Conservation (phyloP, 192 early-diverging fungal species). For the Rhizophagus prolifer region DNA sequence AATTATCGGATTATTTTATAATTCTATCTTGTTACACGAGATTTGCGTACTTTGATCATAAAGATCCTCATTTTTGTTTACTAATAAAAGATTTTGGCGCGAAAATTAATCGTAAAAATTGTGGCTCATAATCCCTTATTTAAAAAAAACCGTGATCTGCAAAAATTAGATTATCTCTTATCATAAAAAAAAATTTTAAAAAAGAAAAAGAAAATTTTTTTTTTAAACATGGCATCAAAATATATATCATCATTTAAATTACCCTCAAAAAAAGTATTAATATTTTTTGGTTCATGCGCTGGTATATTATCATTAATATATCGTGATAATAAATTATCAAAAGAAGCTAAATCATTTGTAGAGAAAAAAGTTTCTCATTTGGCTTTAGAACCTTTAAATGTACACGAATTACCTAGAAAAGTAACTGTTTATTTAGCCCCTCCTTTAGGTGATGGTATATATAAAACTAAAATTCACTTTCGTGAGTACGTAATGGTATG, state of each 20-base stretch:
- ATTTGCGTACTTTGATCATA: not conserved
- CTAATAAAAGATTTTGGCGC: no score
- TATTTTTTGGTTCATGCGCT: conserved; percentile 37
- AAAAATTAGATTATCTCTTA: not conserved
- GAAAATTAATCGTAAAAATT: no score
- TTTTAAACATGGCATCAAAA: not conserved
- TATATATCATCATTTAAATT: conserved; percentile 27
- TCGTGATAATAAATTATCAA: conserved; percentile 42
- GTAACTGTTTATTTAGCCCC: conserved; percentile 44
- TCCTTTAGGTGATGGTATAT: conserved; percentile 43
- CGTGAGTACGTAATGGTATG: conserved; percentile 44
- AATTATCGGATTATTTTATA: conserved; percentile 21
- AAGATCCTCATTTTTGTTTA: not conserved
- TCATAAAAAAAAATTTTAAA: not conserved
- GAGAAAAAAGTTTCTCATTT: conserved; percentile 40
- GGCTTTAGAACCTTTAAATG: conserved; percentile 36
- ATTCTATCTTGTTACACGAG: not conserved
- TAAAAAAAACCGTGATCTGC: not conserved
- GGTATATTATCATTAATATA: conserved; percentile 35
- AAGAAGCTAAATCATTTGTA: conserved; percentile 35
- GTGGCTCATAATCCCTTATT: no score
- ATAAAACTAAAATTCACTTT: conserved; percentile 47
- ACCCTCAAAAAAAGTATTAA: conserved; percentile 40
- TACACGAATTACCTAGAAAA: conserved; percentile 45
- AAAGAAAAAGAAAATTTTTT: not conserved